phyloP scores from a whole-genome alignment of 163 green algal species.

The Trebouxia gelatinosa region DNA sequence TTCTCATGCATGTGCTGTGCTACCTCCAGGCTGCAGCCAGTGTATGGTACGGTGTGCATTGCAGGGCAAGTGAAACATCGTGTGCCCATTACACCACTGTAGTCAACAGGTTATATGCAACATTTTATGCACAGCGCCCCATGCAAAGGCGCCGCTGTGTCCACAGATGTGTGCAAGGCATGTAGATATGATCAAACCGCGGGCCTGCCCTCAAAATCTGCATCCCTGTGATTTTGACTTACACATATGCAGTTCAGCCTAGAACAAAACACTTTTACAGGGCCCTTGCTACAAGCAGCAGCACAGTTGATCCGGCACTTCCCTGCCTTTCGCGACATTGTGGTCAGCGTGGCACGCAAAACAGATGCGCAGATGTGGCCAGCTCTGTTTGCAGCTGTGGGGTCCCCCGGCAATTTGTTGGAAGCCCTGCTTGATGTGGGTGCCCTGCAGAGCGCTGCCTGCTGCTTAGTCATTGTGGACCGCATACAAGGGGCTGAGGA shows the following conservation, averaged over 20 bases:
- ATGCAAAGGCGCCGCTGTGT: slow-evolving; percentile 86
- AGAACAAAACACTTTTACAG: too few species aligned
- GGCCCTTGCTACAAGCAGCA: slow-evolving; percentile 47
- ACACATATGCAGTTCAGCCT: too few species aligned
- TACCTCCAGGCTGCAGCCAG: too few species aligned
- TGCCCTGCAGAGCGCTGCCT: slow-evolving; percentile 61
- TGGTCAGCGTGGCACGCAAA: slow-evolving; percentile 86
- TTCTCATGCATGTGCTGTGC: too few species aligned
- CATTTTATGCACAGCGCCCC: slow-evolving; percentile 76
- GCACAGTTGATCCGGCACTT: slow-evolving; percentile 51
- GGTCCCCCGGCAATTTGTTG: slow-evolving; percentile 65
- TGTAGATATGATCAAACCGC: slow-evolving; percentile 69
- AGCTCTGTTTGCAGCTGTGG: slow-evolving; percentile 81
- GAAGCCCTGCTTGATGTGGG: slow-evolving; percentile 67
- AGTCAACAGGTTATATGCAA: slow-evolving; percentile 41
- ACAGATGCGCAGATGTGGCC: slow-evolving; percentile 88
- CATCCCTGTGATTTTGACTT: too few species aligned
- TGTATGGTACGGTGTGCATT: too few species aligned
- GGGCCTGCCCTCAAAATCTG: too few species aligned
- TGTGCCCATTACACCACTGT: slow-evolving; percentile 44
- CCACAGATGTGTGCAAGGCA: slow-evolving; percentile 76
- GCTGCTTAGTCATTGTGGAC: slow-evolving; percentile 67
- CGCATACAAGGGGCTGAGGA: slow-evolving; percentile 61
- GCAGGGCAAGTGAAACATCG: not conserved
- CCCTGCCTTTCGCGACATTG: slow-evolving; percentile 64